Conservation (phyloP, 2,329 filamentous ascomycete genomes). For the Escovopsis sp. region DNA sequence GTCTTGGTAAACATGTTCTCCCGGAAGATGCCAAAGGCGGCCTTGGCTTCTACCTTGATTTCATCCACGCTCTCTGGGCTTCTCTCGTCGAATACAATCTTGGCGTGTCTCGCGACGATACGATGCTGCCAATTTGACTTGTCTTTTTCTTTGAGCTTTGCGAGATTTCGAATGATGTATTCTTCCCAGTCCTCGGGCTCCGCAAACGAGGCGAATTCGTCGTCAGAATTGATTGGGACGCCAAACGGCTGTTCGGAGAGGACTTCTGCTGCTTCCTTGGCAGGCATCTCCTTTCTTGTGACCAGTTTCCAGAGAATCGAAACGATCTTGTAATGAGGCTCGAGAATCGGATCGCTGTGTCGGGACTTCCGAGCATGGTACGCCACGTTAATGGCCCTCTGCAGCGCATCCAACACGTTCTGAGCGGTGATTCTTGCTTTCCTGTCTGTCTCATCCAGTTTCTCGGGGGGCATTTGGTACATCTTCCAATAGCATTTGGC, state of each 20-base stretch:
- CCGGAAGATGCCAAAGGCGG: conserved; percentile 63
- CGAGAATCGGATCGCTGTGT: conserved; percentile 63
- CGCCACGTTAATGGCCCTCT: conserved; percentile 36
- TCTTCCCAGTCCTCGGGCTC: conserved; percentile 44
- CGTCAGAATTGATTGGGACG: conserved; percentile 17
- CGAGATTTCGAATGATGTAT: conserved; percentile 37
- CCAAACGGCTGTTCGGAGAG: conserved; percentile 42
- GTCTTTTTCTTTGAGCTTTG: conserved; percentile 51
- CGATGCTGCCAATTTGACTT: conserved; percentile 94
- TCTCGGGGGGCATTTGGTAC: conserved; percentile 34
- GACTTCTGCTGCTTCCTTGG: conserved; percentile 35
- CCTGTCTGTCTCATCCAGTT: conserved; percentile 29
- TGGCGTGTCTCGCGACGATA: conserved; percentile 62
- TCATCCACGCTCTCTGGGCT: conserved; percentile 23
- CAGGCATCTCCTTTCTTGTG: conserved; percentile 30
- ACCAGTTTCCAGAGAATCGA: conserved; percentile 74
- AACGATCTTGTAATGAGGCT: conserved; percentile 86
- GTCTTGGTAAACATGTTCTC: conserved; percentile 77
- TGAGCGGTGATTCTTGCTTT: conserved; percentile 18
- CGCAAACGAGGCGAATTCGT: conserved; percentile 20
- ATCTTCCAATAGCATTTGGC: conserved; percentile 51
- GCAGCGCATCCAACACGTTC: conserved; percentile 32
- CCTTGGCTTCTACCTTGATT: conserved; percentile 50
- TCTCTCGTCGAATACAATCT: conserved; percentile 36
- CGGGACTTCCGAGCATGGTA: conserved; percentile 38